Percentiles rank a stretch among this genome's conserved stretches.
phyloP scores from a whole-genome alignment of 768 basidiomycete genomes.

The Paxillus involutus region DNA sequence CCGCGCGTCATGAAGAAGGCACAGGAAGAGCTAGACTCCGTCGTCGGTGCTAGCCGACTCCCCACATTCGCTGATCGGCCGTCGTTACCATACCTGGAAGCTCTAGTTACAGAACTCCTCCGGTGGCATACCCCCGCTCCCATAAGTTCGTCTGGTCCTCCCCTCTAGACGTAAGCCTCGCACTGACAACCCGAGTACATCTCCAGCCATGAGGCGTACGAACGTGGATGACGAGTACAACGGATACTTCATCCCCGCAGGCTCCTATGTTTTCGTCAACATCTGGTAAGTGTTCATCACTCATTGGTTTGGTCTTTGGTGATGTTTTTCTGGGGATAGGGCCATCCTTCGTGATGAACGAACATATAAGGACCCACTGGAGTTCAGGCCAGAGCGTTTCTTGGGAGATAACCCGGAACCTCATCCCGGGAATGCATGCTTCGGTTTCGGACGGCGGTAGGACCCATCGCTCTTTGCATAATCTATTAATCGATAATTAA shows the following conservation, averaged over 20 bases:
- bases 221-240: constrained; percentile 15
- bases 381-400: constrained; percentile 25
- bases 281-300: constrained; percentile 6
- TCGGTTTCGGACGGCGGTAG: constrained; percentile 22
- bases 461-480: neutral
- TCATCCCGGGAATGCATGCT: constrained; percentile 10
- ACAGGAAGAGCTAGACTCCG: constrained; percentile 24
- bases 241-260: constrained; percentile 20
- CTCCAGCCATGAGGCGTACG: constrained; percentile 6
- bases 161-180: neutral
- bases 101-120: constrained; percentile 22
- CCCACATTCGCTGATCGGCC: constrained; percentile 25
- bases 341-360: constrained; percentile 17
- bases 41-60: constrained; percentile 22
- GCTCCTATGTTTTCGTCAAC: constrained; percentile 16
- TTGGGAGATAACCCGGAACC: constrained; percentile 15
- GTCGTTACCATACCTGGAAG: constrained; percentile 29
- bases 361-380: constrained; percentile 15
- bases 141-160: constrained; percentile 1
- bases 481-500: neutral
- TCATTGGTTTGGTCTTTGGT: neutral
- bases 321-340: constrained; percentile 1
- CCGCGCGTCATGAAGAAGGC: constrained; percentile 27
- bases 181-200: neutral
- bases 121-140: constrained; percentile 20